phyloP scores from a whole-genome alignment of 176 grass and related monocot genomes.

The Ensete ventricosum region DNA sequence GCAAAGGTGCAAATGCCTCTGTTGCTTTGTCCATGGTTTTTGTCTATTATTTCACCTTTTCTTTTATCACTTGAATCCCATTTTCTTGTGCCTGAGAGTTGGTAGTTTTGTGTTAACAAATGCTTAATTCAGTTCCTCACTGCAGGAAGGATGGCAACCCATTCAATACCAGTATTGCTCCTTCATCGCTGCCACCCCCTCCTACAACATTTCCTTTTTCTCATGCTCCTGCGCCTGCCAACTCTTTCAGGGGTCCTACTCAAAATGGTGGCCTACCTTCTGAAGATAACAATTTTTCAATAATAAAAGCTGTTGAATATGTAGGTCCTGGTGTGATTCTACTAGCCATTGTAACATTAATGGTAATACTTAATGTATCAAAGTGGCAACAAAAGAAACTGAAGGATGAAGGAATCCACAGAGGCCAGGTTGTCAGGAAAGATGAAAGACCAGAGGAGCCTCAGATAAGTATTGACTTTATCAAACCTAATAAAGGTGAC shows the following conservation, averaged over 20 bases:
- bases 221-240: conserved; percentile 13
- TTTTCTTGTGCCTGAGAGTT: not conserved
- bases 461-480: conserved; percentile 5
- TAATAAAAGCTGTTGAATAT: conserved; percentile 25
- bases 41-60: not conserved
- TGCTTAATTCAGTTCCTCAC: not conserved
- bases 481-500: conserved; percentile 4
- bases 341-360: conserved; percentile 16
- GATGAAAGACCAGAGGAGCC: conserved; percentile 1
- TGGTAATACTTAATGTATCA: conserved; percentile 14
- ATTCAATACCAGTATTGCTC: conserved; percentile 27
- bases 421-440: not conserved
- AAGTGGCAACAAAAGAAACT: conserved; percentile 14
- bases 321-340: conserved; percentile 19
- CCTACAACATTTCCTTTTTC: not conserved
- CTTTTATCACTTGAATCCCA: not conserved
- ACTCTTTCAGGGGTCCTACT: conserved; percentile 1
- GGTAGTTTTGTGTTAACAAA: not conserved
- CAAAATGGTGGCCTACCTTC: not conserved
- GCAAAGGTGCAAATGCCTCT: not conserved
- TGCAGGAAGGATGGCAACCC: conserved; percentile 46
- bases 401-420: not conserved
- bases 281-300: conserved; percentile 23
- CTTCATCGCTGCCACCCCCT: conserved; percentile 12
- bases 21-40: not conserved